Base-by-base conservation (phyloP, 805 yeast species). In the Pichia nanzhaoensis region DNA sequence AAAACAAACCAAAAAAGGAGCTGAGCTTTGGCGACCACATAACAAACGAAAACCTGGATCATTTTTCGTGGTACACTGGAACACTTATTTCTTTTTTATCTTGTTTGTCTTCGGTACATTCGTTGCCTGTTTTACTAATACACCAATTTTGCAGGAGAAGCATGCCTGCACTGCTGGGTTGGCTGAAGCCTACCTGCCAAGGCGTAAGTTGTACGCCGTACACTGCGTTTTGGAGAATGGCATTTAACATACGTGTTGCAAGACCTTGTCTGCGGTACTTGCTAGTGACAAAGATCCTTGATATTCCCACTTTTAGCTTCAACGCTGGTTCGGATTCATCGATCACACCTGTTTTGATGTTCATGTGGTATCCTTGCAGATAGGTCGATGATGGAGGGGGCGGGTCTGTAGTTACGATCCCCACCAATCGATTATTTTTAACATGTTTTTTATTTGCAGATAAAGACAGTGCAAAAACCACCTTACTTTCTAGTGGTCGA, bases 151-250 rank as follows among this genome's bases (percentile, higher is more conserved):
- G 59, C 0, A 86, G 84, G 20, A 82, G 63, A 44, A 69, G 66
- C 1, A 77, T 75, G 0, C 89, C 89, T 39, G 71, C 67, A 32
- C 68, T 71, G 49, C 84, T 77, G 0, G 88, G 88, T 57, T 82
- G 89, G 34, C 84, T 78, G 73, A 84, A 82, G 1, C 78, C 83
- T 9, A 82, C 55, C 43, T 74, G 69, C 19, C 51, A 50, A 44
- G 58, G 68, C 1, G 61, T 59, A 8, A 80, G 51, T 0, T 17
- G 37, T 40, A 70, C 57, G 0, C 84, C 86, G 52, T 73, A 74
- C 1, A 78, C 59, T 14, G 74, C 61, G 44, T 74, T 52, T 3
- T 55, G 55, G 41, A 69, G 60, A 1, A 78, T 74, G 3, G 66
- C 56, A 5, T 71, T 59, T 7, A 82, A 53, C 44, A 82, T 54